Base-by-base conservation (phyloP, 2,329 filamentous ascomycete genomes). In the Pyrenophora teres region DNA sequence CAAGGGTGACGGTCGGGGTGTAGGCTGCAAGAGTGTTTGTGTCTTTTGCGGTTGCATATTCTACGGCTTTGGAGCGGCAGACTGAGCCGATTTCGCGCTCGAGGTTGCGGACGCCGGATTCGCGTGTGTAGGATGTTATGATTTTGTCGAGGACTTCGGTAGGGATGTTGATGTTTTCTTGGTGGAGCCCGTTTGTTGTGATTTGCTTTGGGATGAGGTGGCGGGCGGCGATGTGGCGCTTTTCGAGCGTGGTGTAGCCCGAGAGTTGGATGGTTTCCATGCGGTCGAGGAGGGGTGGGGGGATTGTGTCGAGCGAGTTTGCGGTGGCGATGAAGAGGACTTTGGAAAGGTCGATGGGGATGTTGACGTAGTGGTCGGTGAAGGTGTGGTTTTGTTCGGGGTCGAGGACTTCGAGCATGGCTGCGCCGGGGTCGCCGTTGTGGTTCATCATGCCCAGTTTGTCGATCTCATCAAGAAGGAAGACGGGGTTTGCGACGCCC, bases 181-280 rank as follows among this genome's bases (percentile, higher is more conserved):
- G 80, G 41, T 81, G 80, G 44, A 99, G 84, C 21, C 94, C 94
- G 69, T 99, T 99, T 47, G 90, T 88, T 42, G 86, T 87, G 65
- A 97, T 87, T 73, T 99, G 94, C 78, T 97, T 99, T 10, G 94
- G 94, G 16, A 99, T 87, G n/a, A 99, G 81, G 74, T 99, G 94
- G 63, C 89, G 88, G 64, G 87, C 86, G 13, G 94, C 93, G 70
- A 99, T 99, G 72, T 97, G 91, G 50, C 91, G 85, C 79, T 99
- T 99, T 79, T 99, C 94, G 15, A 97, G 82, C 5, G 92, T 97
- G 0, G 94, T 99, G 78, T 99, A 99, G 61, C 94, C 94, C 1
- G 92, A 90, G 18, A 99, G 83, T 60, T 89, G 84, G 47, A 99
- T 96, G 6, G 88, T 96, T 77, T 99, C 94, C 93, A 99, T 97